Conservation (phyloP, 306 rosid genomes). For the Parietaria judaica region DNA sequence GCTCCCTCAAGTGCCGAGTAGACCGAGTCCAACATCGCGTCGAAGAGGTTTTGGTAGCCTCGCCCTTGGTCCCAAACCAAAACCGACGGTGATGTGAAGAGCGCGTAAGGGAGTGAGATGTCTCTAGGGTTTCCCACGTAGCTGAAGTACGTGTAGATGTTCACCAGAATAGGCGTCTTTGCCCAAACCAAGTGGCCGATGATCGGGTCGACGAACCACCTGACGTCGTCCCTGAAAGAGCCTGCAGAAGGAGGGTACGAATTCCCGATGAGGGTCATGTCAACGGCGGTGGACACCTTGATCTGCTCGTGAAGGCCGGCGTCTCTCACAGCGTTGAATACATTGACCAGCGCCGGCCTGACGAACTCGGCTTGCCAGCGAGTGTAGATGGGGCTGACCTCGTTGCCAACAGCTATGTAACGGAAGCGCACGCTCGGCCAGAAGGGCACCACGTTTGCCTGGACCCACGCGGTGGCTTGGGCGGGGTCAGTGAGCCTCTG, state of each 20-base stretch:
- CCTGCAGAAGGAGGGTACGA: conserved; percentile 57
- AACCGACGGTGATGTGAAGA: conserved; percentile 45
- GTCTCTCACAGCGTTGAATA: conserved; percentile 38
- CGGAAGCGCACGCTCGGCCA: conserved; percentile 38
- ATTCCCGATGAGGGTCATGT: conserved; percentile 43
- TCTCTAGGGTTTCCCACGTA: conserved; percentile 30
- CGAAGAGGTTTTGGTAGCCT: conserved; percentile 54
- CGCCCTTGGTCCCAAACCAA: conserved; percentile 30
- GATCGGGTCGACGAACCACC: conserved; percentile 46
- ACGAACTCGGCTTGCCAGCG: conserved; percentile 32
- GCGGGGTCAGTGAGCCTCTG: conserved; percentile 36
- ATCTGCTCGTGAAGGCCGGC: conserved; percentile 44
- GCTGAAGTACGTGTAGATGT: conserved; percentile 55
- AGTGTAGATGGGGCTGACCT: conserved; percentile 42
- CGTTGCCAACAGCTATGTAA: conserved; percentile 55
- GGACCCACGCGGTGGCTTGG: conserved; percentile 37
- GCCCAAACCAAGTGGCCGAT: conserved; percentile 45
- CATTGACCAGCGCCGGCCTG: conserved; percentile 36
- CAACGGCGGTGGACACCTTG: conserved; percentile 57
- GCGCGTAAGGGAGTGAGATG: conserved; percentile 47
- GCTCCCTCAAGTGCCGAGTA: conserved; percentile 49
- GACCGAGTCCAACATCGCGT: conserved; percentile 48
- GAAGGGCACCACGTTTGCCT: conserved; percentile 34
- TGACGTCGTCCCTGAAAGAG: conserved; percentile 44
- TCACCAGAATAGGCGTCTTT: conserved; percentile 43